A percentile compares a stretch with the other conserved stretches of the same genome.
These are phyloP conservation scores for Poa pratensis DNA, from an alignment of 176 grass and related monocot species.

Conservation along the genomic window DNA sequence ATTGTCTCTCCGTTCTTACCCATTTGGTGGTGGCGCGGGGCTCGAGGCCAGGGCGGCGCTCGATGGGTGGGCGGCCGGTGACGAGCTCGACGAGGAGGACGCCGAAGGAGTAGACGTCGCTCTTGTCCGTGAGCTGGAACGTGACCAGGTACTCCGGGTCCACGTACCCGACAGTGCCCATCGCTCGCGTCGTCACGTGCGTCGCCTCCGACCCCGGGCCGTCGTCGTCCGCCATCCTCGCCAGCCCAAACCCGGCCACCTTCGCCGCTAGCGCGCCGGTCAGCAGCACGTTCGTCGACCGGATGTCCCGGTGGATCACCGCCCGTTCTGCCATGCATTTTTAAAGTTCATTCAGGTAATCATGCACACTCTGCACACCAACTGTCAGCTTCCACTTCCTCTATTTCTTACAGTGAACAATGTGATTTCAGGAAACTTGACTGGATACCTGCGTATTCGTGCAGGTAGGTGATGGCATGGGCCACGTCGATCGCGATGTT, in stretches of 20 bases:
- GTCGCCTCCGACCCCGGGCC: conserved; percentile 31
- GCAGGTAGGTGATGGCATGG: conserved; percentile 54
- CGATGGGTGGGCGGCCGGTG: conserved; percentile 64
- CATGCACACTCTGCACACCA: not conserved
- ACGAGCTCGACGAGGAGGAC: conserved; percentile 80
- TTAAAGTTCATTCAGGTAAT: not conserved
- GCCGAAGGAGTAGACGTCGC: conserved; percentile 83
- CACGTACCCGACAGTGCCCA: conserved; percentile 71
- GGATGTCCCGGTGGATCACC: conserved; percentile 66
- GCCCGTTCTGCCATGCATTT: conserved; percentile 37
- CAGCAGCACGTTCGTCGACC: conserved; percentile 64
- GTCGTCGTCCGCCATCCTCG: conserved; percentile 28
- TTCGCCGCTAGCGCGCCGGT: conserved; percentile 58
- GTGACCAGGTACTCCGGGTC: conserved; percentile 76
- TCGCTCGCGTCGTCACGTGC: conserved; percentile 55
- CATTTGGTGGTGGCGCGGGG: conserved; percentile 62
- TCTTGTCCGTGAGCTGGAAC: conserved; percentile 73
- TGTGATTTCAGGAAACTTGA: not conserved
- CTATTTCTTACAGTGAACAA: not conserved
- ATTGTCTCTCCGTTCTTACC: conserved; percentile 38
- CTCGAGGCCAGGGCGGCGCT: conserved; percentile 43
- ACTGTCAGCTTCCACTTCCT: not conserved
- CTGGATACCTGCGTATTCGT: conserved; percentile 43
- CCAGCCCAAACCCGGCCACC: conserved; percentile 61
- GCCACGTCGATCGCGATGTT: no score